Evolutionary conservation across 305 asterid species (phyloP).

Genomic region (Fraxinus sp.): DNA sequence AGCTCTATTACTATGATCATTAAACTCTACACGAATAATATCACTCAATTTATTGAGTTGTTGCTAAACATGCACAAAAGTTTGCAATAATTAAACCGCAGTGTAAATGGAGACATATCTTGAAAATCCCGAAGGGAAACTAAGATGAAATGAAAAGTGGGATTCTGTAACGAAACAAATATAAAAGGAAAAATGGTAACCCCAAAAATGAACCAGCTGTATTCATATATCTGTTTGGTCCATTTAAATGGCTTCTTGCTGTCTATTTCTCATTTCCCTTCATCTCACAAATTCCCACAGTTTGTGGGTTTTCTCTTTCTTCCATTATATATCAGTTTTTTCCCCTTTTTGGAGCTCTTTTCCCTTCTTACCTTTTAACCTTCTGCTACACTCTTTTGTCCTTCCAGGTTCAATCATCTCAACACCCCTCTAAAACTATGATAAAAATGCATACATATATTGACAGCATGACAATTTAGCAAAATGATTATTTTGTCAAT

Average conservation of each 20-base stretch:
- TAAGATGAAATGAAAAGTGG: not conserved
- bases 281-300: not conserved
- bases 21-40: not conserved
- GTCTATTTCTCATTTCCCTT: slow-evolving; percentile 17
- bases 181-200: not conserved
- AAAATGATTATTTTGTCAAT: slow-evolving; percentile 20
- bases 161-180: not conserved
- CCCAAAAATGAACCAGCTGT: slow-evolving; percentile 30
- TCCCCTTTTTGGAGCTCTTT: slow-evolving; percentile 19
- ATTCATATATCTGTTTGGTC: slow-evolving; percentile 25
- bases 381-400: slow-evolving; percentile 30
- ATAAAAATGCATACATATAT: slow-evolving; percentile 21
- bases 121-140: not conserved
- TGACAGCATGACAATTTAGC: slow-evolving; percentile 17
- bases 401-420: slow-evolving; percentile 35
- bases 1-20: not conserved
- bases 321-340: slow-evolving; percentile 22
- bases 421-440: slow-evolving; percentile 22
- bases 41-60: not conserved
- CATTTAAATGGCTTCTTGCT: slow-evolving; percentile 32
- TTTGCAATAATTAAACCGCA: not conserved
- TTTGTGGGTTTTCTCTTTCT: slow-evolving; percentile 16
- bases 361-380: slow-evolving; percentile 6
- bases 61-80: not conserved
- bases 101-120: not conserved